Conservation (phyloP, 345 rosid genomes). For the Kandelia obovata region DNA sequence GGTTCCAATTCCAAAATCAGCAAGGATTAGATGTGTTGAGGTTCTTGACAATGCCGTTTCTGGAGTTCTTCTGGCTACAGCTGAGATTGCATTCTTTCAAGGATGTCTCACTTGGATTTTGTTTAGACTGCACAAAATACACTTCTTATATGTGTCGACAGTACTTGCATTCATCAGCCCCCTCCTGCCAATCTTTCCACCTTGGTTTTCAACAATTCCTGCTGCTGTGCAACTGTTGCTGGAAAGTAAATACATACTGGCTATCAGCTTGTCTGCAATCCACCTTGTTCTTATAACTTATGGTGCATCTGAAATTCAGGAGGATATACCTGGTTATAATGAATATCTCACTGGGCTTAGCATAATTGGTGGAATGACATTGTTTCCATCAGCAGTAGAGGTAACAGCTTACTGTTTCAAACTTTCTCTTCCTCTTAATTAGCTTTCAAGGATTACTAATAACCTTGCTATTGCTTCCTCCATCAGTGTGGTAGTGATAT, state of each 20-base stretch:
- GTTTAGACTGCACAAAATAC: constrained; percentile 73
- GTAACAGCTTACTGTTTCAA: constrained; percentile 28
- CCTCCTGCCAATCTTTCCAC: constrained; percentile 72
- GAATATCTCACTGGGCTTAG: constrained; percentile 87
- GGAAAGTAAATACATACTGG: constrained; percentile 68
- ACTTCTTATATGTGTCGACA: constrained; percentile 83
- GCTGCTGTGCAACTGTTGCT: constrained; percentile 65
- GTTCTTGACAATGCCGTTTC: constrained; percentile 85
- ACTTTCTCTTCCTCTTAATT: neutral
- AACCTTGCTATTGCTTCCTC: neutral
- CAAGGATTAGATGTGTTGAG: constrained; percentile 69
- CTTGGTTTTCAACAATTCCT: constrained; percentile 89
- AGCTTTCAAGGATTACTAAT: neutral
- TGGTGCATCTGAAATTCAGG: constrained; percentile 82
- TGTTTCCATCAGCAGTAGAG: constrained; percentile 93
- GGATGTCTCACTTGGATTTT: constrained; percentile 96
- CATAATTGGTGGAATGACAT: constrained; percentile 93
- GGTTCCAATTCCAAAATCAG: constrained; percentile 68
- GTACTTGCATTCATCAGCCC: constrained; percentile 76
- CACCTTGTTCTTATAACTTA: constrained; percentile 82
- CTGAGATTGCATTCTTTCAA: constrained; percentile 83
- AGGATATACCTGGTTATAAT: constrained; percentile 83
- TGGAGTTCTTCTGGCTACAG: constrained; percentile 90
- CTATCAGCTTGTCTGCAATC: constrained; percentile 51
- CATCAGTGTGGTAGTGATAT: neutral